phyloP scores from a whole-genome alignment of 768 basidiomycete species.

The Lentinula sp. region DNA sequence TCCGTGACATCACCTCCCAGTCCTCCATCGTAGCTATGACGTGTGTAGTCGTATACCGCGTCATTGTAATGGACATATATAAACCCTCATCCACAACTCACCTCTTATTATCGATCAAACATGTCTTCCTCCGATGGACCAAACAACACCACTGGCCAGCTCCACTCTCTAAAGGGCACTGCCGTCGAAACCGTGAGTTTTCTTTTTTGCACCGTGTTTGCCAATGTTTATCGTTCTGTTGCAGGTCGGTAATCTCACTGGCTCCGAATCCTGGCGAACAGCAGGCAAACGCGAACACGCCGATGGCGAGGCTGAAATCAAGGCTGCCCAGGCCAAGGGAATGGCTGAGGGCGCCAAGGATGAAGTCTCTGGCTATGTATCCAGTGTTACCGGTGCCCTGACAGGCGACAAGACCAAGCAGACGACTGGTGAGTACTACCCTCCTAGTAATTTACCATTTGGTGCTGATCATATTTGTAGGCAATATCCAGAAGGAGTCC shows the following conservation, averaged over 20 bases:
- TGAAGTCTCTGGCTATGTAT: conserved; percentile 40
- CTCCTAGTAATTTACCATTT: background rate
- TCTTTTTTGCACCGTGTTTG: background rate
- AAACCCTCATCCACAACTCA: too few relatives aligned
- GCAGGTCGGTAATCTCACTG: conserved; percentile 41
- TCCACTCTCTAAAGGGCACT: conserved; percentile 22
- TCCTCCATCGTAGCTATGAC: too few relatives aligned
- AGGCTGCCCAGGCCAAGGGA: conserved; percentile 40
- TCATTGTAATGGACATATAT: too few relatives aligned
- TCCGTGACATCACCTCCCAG: too few relatives aligned
- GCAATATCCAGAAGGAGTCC: too few relatives aligned
- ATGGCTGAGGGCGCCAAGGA: conserved; percentile 44
- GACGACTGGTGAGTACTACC: conserved; percentile 27
- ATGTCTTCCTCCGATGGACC: background rate
- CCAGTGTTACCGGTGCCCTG: conserved; percentile 43
- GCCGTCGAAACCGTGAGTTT: conserved; percentile 12
- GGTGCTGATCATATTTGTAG: too few relatives aligned
- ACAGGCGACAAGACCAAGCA: conserved; percentile 45
- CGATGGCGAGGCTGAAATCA: conserved; percentile 38
- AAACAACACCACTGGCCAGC: conserved; percentile 21
- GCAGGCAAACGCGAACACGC: conserved; percentile 50
- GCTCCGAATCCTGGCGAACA: conserved; percentile 35
- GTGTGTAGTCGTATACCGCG: too few relatives aligned
- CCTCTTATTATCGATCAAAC: too few relatives aligned
- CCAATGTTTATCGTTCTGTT: too few relatives aligned